Evolutionary conservation across 2,329 filamentous ascomycete genomes (phyloP), one percentile per base, ranked within the genome.

Genomic region (Microdochium paspali): DNA sequence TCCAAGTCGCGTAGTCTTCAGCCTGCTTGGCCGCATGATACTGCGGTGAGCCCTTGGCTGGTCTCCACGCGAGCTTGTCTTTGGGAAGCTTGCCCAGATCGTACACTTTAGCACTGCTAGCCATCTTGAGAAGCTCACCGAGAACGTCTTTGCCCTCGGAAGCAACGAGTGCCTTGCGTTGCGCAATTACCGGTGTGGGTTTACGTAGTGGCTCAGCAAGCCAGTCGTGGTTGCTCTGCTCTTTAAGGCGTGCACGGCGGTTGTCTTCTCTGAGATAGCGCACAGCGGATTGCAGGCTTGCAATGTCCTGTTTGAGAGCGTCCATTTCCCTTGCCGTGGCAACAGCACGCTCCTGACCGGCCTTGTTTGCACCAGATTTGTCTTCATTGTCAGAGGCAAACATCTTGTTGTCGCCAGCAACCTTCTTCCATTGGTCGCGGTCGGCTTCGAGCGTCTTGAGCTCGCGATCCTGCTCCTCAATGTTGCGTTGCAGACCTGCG

Each of bases 281-380:
- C 43, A 87, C 79, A 1, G 83, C 81, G 2, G 78, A 75, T 59
- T 87, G 75, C 48, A 85, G 64, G 54, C 71, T 73, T 47, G 72
- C 73, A 56, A 90, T 82, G 50, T 91, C 83, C 54, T 75, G 74
- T 62, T 83, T 81, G 54, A 90, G 77, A 10, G 72, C 71, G 54
- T 90, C 84, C 67, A 90, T 82, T 63, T 91, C 85, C 46, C 82
- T 77, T 24, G 82, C 81, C 1, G 81, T 85, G 4, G 82, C 80
- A 44, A 85, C 82, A 24, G 84, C 81, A 24, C 79, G 77, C 59
- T 86, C 80, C 58, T 83, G 76, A 21, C 79, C 77, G 10, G 77
- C 74, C 23, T 24, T 26, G 63, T 77, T 79, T 50, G 72, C 71
- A 9, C 65, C 68, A 13, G 63, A 65, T 6, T 58, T 65, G 28